Percentiles rank a stretch among this genome's conserved stretches.
Conservation (phyloP, 1,139 yeast genomes). For the Kazachstania sp. region DNA sequence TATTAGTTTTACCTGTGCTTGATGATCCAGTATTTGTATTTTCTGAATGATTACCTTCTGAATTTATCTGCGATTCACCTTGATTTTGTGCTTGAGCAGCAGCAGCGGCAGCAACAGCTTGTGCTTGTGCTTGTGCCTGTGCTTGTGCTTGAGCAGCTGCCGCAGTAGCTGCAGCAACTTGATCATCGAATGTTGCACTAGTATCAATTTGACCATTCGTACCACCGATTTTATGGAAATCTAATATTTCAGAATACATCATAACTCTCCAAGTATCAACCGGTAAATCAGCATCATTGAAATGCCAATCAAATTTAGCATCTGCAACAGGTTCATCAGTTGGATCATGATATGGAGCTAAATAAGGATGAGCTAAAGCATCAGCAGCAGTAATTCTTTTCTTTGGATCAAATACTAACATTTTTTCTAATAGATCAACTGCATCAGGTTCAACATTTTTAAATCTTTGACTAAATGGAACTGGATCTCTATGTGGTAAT, state of each 20-base stretch:
- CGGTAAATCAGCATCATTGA: slow-evolving; percentile 95
- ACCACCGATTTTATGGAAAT: slow-evolving; percentile 57
- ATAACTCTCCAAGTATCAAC: slow-evolving; percentile 98
- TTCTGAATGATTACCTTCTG: background rate
- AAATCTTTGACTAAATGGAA: slow-evolving; percentile 78
- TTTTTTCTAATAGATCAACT: slow-evolving; percentile 74
- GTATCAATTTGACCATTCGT: slow-evolving; percentile 30
- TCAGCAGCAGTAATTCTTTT: slow-evolving; percentile 89
- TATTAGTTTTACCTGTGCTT: slow-evolving; percentile 1
- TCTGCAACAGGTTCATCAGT: slow-evolving; percentile 95
- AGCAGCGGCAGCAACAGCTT: slow-evolving; percentile 4
- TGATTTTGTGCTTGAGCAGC: slow-evolving; percentile 3
- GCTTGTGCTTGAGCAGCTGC: slow-evolving; percentile 31
- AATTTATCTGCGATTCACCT: slow-evolving; percentile 1
- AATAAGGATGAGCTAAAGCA: slow-evolving; percentile 81
- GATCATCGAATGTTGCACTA: slow-evolving; percentile 30
- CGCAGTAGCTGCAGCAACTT: slow-evolving; percentile 32
- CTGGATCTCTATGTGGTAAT: slow-evolving; percentile 84
- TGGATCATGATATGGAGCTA: slow-evolving; percentile 98
- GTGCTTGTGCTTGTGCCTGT: slow-evolving; percentile 21
- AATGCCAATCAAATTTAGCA: slow-evolving; percentile 94
- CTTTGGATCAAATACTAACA: slow-evolving; percentile 92
- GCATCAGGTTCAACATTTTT: slow-evolving; percentile 87
- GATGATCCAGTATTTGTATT: slow-evolving; percentile 1
- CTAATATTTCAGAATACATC: slow-evolving; percentile 97